These are phyloP conservation scores for Letharia lupina DNA, from an alignment of 495 filamentous ascomycete genomes.

Conservation along the genomic window DNA sequence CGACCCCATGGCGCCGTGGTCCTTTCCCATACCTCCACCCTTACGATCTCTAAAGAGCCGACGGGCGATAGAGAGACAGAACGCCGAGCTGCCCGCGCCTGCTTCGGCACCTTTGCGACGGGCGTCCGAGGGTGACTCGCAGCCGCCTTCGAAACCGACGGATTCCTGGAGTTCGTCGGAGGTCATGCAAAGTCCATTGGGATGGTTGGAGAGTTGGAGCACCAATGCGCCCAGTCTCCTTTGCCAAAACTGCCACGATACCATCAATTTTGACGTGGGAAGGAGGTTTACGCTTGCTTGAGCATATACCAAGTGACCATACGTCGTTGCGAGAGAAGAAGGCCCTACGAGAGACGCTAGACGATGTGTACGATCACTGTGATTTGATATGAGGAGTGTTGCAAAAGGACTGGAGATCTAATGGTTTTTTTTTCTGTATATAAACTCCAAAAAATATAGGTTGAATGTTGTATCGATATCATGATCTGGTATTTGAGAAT, in stretches of 20 bases:
- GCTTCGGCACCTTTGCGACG: conserved; percentile 3
- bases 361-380: background rate
- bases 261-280: background rate
- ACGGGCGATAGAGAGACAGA: background rate
- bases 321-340: background rate
- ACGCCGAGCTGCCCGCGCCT: background rate
- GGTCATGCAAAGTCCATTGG: conserved; percentile 8
- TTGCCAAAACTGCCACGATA: conserved; percentile 20
- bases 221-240: conserved; percentile 11
- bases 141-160: background rate
- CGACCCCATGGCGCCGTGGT: conserved; percentile 8
- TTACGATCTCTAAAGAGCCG: background rate
- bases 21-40: background rate
- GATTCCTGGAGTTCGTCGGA: conserved; percentile 1
- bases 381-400: background rate
- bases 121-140: background rate
- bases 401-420: background rate
- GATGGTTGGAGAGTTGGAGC: conserved; percentile 21
- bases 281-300: conserved; percentile 16
- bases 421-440: background rate
- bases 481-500: background rate
- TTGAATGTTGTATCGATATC: background rate
- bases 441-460: background rate
- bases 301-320: background rate
- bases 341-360: background rate